Evolutionary conservation across 345 rosid genomes (phyloP).

Genomic region (Ceriops decandra): DNA sequence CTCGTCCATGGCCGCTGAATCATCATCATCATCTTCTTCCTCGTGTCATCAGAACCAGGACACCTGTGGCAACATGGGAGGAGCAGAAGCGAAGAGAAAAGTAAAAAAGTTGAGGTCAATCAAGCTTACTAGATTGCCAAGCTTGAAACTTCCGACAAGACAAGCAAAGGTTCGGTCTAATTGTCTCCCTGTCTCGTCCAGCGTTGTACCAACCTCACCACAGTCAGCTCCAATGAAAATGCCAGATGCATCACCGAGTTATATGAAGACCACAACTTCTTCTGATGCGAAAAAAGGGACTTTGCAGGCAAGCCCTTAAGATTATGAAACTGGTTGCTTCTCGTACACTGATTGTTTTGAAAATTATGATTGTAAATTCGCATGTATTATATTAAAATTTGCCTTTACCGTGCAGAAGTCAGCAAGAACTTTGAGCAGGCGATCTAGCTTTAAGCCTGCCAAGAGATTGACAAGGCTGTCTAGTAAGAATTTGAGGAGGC

Average conservation of each 20-base stretch:
- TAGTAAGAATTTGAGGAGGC: constrained; percentile 48
- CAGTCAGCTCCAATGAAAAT: constrained; percentile 33
- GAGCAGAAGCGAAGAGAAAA: constrained; percentile 21
- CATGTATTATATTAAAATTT: neutral
- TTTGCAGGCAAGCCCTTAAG: constrained; percentile 37
- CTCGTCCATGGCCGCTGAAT: neutral
- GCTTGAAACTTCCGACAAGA: constrained; percentile 25
- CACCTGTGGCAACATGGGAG: neutral
- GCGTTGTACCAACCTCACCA: constrained; percentile 33
- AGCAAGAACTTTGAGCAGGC: constrained; percentile 30
- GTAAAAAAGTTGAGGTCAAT: constrained; percentile 46
- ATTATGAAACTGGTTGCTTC: neutral
- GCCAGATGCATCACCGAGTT: constrained; percentile 35
- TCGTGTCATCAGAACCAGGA: constrained; percentile 1
- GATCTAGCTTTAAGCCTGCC: constrained; percentile 33
- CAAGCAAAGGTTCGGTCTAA: constrained; percentile 21
- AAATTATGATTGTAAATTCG: too few relatives aligned
- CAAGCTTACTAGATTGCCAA: constrained; percentile 37
- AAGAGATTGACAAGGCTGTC: constrained; percentile 45
- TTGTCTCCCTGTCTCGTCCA: constrained; percentile 28
- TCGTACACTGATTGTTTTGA: neutral
- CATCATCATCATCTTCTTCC: neutral
- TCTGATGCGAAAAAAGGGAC: constrained; percentile 28
- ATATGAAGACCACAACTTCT: constrained; percentile 26
- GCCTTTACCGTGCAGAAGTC: constrained; percentile 38